Conservation (phyloP, 495 filamentous ascomycete species). For the Xylaria palmicola region DNA sequence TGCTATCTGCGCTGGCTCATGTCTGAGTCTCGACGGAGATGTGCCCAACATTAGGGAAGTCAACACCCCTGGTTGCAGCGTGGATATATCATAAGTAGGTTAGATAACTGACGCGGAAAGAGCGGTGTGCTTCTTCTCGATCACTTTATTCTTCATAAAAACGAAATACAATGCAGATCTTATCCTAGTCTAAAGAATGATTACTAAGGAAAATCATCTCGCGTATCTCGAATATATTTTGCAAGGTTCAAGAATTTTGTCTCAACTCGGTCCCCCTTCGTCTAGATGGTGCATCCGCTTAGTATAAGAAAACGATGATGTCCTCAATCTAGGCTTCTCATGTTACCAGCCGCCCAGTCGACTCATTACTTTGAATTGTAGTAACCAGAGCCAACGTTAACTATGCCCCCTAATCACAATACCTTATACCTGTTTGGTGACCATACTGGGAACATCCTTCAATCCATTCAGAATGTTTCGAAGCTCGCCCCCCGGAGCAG, state of each 20-base stretch:
- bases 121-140: not conserved
- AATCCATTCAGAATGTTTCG: not conserved
- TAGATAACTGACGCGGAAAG: not conserved
- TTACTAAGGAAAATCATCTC: not conserved
- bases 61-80: not conserved
- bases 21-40: not conserved
- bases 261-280: not conserved
- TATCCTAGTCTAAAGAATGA: not conserved
- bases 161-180: not conserved
- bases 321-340: too few relatives aligned
- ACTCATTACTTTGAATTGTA: not conserved
- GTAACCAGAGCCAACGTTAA: not conserved
- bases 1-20: too few relatives aligned
- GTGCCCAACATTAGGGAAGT: not conserved
- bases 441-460: not conserved
- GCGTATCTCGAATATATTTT: not conserved
- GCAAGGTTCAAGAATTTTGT: not conserved
- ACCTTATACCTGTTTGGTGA: not conserved
- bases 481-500: not conserved
- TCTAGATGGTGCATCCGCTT: not conserved
- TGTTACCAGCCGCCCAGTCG: too few relatives aligned
- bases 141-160: too few relatives aligned
- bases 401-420: not conserved
- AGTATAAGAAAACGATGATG: not conserved
- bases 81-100: not conserved